These are phyloP conservation scores for Naganishia randhawae DNA, from an alignment of 768 basidiomycete genomes.

Conservation along the genomic window DNA sequence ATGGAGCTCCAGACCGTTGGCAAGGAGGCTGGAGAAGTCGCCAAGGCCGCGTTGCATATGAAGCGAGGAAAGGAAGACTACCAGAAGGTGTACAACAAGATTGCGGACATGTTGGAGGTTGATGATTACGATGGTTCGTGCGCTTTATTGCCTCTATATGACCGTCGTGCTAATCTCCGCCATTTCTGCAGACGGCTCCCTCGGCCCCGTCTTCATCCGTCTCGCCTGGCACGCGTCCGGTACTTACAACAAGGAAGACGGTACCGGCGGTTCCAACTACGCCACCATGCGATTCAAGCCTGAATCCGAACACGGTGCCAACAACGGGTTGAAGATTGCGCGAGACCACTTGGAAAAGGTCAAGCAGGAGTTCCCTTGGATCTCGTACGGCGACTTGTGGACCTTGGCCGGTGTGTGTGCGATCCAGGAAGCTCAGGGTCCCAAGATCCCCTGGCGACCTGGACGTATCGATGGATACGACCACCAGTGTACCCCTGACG, in stretches of 20 bases:
- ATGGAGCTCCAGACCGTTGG: conserved; percentile 62
- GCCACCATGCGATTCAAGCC: conserved; percentile 98
- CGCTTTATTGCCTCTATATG: background rate
- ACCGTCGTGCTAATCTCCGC: background rate
- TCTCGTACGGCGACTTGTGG: conserved; percentile 94
- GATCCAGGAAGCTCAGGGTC: conserved; percentile 85
- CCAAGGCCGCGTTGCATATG: conserved; percentile 54
- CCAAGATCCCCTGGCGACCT: conserved; percentile 86
- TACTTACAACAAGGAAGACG: conserved; percentile 70
- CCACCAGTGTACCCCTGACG: conserved; percentile 55
- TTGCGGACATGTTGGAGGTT: conserved; percentile 68
- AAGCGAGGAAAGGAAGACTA: conserved; percentile 78
- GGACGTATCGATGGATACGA: conserved; percentile 85
- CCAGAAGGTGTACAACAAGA: conserved; percentile 90
- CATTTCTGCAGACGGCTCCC: conserved; percentile 41
- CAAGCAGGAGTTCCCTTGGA: conserved; percentile 86
- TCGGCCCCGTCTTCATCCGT: conserved; percentile 76
- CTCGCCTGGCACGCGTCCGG: conserved; percentile 94
- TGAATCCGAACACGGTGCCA: conserved; percentile 65
- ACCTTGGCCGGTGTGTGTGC: conserved; percentile 91
- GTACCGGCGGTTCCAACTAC: conserved; percentile 65
- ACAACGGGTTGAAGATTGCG: conserved; percentile 60
- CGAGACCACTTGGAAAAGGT: conserved; percentile 78
- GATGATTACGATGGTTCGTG: conserved; percentile 78
- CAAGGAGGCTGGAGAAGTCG: conserved; percentile 62